These are phyloP conservation scores for Lodderomyces margitis DNA, from an alignment of 1,139 yeast genomes.

Conservation along the genomic window DNA sequence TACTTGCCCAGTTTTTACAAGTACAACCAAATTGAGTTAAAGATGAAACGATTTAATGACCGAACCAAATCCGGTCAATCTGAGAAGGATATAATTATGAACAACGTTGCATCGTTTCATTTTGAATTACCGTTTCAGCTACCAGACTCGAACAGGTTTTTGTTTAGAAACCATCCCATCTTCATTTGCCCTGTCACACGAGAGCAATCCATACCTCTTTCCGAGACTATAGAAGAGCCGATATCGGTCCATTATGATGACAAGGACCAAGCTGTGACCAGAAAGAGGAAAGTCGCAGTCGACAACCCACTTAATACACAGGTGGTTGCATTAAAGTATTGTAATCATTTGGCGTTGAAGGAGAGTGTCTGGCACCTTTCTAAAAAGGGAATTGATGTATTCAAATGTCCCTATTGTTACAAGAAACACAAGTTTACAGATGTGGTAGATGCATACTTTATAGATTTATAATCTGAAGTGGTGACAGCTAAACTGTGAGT, in stretches of 20 bases:
- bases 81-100: conserved; percentile 1
- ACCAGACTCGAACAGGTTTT: conserved; percentile 40
- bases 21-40: conserved; percentile 48
- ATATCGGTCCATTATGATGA: conserved; percentile 5
- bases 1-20: conserved; percentile 74
- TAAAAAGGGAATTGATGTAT: conserved; percentile 40
- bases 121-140: conserved; percentile 45
- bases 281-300: conserved; percentile 20
- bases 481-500: no score
- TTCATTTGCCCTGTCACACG: conserved; percentile 90
- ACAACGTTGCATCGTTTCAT: conserved; percentile 24
- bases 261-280: conserved; percentile 8
- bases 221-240: conserved; percentile 18
- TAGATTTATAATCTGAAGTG: conserved; percentile 28
- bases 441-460: conserved; percentile 44
- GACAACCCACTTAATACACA: conserved; percentile 27
- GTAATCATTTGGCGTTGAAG: conserved; percentile 45
- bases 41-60: conserved; percentile 22
- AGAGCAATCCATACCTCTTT: conserved; percentile 58
- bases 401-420: conserved; percentile 51
- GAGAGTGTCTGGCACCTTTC: conserved; percentile 49
- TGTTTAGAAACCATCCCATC: conserved; percentile 69
- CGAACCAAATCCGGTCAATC: not conserved
- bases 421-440: conserved; percentile 45
- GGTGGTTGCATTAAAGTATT: conserved; percentile 43